A percentile compares a stretch with the other conserved stretches of the same genome.
These are phyloP conservation scores for Phenoliferia sp. DNA, from an alignment of 1,284 basidiomycete genomes.

Conservation along the genomic window DNA sequence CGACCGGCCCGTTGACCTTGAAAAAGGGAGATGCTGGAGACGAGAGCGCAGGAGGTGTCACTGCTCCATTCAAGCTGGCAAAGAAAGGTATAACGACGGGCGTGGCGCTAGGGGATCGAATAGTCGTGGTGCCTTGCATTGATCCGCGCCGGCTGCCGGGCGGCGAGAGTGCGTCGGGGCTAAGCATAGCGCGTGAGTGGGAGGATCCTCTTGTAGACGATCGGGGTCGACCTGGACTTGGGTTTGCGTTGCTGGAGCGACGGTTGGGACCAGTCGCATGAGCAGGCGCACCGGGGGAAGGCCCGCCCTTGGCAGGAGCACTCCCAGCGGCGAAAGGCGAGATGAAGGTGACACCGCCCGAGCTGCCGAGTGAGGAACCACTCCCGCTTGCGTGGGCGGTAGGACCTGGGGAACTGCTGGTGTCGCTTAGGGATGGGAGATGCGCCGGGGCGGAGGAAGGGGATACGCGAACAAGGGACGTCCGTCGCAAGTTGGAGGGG, in stretches of 20 bases:
- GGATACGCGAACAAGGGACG: neutral
- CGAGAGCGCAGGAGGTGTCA: neutral
- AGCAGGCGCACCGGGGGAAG: neutral
- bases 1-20: constrained; percentile 4
- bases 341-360: constrained; percentile 24
- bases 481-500: constrained; percentile 6
- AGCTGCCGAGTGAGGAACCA: neutral
- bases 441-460: neutral
- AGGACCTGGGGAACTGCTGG: no score
- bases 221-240: no score
- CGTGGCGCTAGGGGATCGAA: constrained; percentile 18
- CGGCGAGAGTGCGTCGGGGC: constrained; percentile 13
- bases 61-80: constrained; percentile 3
- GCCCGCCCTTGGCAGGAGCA: neutral
- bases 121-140: constrained; percentile 7
- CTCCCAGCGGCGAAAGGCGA: constrained; percentile 23
- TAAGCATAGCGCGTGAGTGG: no score
- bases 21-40: neutral
- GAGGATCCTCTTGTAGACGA: no score
- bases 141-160: neutral
- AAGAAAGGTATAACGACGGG: constrained; percentile 17
- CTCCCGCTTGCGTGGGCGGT: neutral
- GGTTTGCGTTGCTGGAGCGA: no score
- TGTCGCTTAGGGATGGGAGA: neutral
- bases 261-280: neutral